Evolutionary conservation across 129 eudicot genomes (phyloP).

Genomic region (Flaveria sonorensis): DNA sequence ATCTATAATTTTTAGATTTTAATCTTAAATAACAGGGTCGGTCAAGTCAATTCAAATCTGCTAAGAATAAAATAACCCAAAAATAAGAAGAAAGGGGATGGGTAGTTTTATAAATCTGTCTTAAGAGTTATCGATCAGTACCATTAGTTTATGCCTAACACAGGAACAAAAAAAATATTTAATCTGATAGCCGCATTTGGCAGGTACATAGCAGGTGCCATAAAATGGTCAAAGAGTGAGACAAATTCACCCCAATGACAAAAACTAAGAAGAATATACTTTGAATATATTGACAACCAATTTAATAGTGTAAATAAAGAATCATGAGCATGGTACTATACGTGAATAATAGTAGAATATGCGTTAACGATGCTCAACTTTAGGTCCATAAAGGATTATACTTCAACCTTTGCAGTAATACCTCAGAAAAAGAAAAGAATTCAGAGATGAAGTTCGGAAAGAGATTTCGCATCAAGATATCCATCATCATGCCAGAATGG

Average conservation of each 20-base stretch:
- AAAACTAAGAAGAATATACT: slow-evolving; percentile 29
- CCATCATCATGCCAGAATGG: slow-evolving; percentile 47
- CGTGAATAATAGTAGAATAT: slow-evolving; percentile 23
- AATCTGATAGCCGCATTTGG: slow-evolving; percentile 19
- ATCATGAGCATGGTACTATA: slow-evolving; percentile 9
- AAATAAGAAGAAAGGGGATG: slow-evolving; percentile 21
- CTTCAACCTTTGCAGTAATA: slow-evolving; percentile 20
- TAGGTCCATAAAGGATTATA: slow-evolving; percentile 10
- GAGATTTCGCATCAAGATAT: slow-evolving; percentile 36
- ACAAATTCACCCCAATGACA: slow-evolving; percentile 8
- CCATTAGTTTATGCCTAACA: slow-evolving; percentile 21
- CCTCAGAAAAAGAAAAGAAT: background rate
- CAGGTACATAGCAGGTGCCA: background rate
- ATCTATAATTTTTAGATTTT: no score
- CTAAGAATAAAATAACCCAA: slow-evolving; percentile 24
- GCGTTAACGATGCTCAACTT: slow-evolving; percentile 9
- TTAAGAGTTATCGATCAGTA: slow-evolving; percentile 23
- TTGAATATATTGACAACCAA: slow-evolving; percentile 23
- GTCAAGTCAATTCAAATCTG: background rate
- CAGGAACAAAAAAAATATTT: slow-evolving; percentile 20
- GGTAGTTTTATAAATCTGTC: background rate
- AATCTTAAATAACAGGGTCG: no score
- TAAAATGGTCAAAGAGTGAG: slow-evolving; percentile 12
- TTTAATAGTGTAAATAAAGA: background rate
- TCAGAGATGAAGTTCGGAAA: slow-evolving; percentile 45